Evolutionary conservation across 805 yeast species (phyloP).

Genomic region (Scheffersomyces lignosus): DNA sequence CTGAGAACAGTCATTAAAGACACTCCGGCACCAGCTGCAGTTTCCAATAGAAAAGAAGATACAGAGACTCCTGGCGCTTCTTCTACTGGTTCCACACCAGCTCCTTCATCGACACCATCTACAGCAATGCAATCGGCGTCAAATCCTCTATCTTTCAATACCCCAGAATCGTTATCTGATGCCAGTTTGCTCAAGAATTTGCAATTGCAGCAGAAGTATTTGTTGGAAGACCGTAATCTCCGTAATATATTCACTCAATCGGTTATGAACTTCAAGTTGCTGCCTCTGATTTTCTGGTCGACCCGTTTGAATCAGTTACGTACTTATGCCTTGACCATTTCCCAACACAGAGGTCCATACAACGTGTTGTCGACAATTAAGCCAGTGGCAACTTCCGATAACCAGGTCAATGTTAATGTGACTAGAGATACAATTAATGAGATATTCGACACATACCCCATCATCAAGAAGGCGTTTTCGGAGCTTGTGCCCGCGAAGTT

Average conservation of each 20-base stretch:
- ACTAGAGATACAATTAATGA: constrained; percentile 88
- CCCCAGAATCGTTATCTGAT: constrained; percentile 33
- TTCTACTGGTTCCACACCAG: constrained; percentile 9
- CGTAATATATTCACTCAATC: constrained; percentile 83
- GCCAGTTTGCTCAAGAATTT: constrained; percentile 63
- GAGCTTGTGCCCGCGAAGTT: constrained; percentile 84
- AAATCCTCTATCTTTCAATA: constrained; percentile 9
- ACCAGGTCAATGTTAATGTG: constrained; percentile 88
- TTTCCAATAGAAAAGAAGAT: background rate
- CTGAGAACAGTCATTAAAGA: constrained; percentile 55
- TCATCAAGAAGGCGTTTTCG: constrained; percentile 82
- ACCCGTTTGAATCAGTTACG: constrained; percentile 76
- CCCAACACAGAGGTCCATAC: constrained; percentile 90
- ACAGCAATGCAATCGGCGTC: constrained; percentile 4
- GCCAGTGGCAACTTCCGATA: constrained; percentile 90
- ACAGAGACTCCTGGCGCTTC: constrained; percentile 8
- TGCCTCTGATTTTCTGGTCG: constrained; percentile 85
- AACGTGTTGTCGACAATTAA: constrained; percentile 91
- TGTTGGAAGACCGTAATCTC: constrained; percentile 66
- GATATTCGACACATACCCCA: constrained; percentile 89
- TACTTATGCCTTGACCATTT: constrained; percentile 79
- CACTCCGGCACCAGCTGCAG: constrained; percentile 4
- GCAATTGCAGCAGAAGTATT: constrained; percentile 73
- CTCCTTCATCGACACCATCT: constrained; percentile 5
- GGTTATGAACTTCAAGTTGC: constrained; percentile 73